These are phyloP conservation scores for Aspergillus bertholletiae DNA, from an alignment of 495 filamentous ascomycete species.

Conservation along the genomic window DNA sequence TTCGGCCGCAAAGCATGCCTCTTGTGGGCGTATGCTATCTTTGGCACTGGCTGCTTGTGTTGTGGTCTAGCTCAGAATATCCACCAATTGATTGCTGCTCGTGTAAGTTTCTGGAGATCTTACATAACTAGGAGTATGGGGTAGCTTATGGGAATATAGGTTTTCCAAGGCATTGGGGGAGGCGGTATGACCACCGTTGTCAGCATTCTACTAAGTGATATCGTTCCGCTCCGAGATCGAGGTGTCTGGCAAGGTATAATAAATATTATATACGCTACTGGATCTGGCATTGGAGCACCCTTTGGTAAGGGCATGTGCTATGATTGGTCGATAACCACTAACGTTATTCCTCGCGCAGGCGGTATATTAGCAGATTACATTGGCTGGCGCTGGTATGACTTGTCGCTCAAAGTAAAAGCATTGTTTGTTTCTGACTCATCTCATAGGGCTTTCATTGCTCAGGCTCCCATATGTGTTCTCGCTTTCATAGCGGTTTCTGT, in stretches of 20 bases:
- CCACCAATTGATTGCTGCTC: slow-evolving; percentile 64
- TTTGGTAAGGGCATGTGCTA: slow-evolving; percentile 45
- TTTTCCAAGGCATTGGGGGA: slow-evolving; percentile 72
- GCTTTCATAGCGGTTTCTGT: slow-evolving; percentile 64
- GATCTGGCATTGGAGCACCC: slow-evolving; percentile 68
- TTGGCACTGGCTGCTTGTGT: slow-evolving; percentile 67
- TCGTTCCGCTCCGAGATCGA: slow-evolving; percentile 71
- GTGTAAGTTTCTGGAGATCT: slow-evolving; percentile 30
- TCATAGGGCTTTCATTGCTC: slow-evolving; percentile 64
- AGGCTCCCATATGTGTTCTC: slow-evolving; percentile 65
- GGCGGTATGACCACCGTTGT: slow-evolving; percentile 84
- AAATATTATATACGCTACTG: slow-evolving; percentile 74
- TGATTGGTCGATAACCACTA: not conserved
- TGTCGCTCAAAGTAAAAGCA: not conserved
- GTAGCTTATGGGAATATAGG: slow-evolving; percentile 14
- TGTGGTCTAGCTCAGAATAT: slow-evolving; percentile 73
- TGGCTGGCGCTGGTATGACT: slow-evolving; percentile 74
- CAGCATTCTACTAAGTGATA: slow-evolving; percentile 72
- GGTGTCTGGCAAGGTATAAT: slow-evolving; percentile 81
- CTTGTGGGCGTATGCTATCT: slow-evolving; percentile 69
- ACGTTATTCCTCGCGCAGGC: slow-evolving; percentile 21
- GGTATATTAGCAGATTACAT: slow-evolving; percentile 72
- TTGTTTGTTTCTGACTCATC: slow-evolving; percentile 11
- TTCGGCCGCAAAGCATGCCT: slow-evolving; percentile 77
- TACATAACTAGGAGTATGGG: not conserved